These are phyloP conservation scores for Cadophora luteo-olivacea DNA, from an alignment of 2,329 filamentous ascomycete genomes.

Conservation along the genomic window DNA sequence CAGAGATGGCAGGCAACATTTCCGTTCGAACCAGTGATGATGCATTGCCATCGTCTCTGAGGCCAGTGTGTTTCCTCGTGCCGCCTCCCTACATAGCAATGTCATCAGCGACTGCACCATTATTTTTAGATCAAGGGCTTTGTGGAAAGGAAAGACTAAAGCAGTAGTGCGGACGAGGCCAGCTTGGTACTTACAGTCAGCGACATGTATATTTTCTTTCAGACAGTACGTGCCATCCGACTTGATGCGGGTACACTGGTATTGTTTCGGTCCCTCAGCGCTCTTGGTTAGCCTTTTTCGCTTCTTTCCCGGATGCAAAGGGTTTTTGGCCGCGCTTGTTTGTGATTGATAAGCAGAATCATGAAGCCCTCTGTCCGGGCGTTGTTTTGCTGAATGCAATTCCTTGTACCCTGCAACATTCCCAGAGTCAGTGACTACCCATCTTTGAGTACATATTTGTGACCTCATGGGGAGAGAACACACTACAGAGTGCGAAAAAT, in stretches of 20 bases:
- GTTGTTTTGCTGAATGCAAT: not conserved
- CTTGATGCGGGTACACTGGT: conserved; percentile 16
- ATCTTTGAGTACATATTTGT: no score
- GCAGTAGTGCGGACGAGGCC: not conserved
- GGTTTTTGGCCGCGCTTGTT: not conserved
- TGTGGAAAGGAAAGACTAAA: not conserved
- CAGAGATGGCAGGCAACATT: conserved; percentile 6
- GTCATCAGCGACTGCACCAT: not conserved
- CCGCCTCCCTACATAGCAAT: conserved; percentile 4
- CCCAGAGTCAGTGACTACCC: no score
- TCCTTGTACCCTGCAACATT: conserved; percentile 1
- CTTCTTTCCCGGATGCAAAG: not conserved
- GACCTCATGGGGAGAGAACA: no score
- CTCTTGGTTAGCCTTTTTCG: not conserved
- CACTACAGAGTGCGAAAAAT: no score
- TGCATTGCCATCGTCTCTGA: conserved; percentile 20
- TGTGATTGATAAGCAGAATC: conserved; percentile 22
- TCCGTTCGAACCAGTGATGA: not conserved
- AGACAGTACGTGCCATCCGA: not conserved
- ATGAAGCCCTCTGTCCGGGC: not conserved
- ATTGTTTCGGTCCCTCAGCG: not conserved
- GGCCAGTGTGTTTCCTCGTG: conserved; percentile 23
- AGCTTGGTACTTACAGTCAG: conserved; percentile 10
- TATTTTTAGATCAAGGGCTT: no score
- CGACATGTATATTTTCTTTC: conserved; percentile 9